Evolutionary conservation across 108 stramenopile genomes (phyloP).

Genomic region (Nitzschia sp.): DNA sequence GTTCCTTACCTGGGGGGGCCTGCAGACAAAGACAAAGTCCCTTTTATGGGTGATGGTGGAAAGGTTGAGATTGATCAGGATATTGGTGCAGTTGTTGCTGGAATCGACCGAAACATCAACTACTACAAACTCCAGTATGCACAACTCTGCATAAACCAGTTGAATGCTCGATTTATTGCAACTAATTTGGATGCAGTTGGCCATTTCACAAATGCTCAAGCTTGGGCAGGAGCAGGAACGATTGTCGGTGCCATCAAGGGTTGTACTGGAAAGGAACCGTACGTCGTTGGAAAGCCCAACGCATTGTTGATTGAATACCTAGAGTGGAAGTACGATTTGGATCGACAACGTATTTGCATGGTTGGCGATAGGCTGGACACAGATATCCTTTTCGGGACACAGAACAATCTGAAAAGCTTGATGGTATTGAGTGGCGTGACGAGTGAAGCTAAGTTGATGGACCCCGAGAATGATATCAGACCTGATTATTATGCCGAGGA

Average conservation of each 20-base stretch:
- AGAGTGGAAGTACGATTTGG: conserved; percentile 78
- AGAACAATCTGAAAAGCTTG: conserved; percentile 93
- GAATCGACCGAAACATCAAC: conserved; percentile 94
- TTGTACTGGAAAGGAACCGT: conserved; percentile 96
- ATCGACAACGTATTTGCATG: conserved; percentile 88
- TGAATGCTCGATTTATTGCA: conserved; percentile 94
- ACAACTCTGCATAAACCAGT: conserved; percentile 95
- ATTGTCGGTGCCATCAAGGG: conserved; percentile 91
- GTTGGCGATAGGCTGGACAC: conserved; percentile 99
- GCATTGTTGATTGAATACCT: conserved; percentile 98
- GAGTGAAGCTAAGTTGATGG: conserved; percentile 87
- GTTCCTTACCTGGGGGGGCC: conserved; percentile 95
- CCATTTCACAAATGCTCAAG: conserved; percentile 97
- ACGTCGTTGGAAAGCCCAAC: conserved; percentile 94
- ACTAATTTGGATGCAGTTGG: conserved; percentile 98
- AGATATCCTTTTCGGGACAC: conserved; percentile 94
- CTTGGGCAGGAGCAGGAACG: conserved; percentile 97
- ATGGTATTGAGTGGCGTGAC: conserved; percentile 96
- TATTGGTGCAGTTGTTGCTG: conserved; percentile 92
- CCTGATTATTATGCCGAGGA: conserved; percentile 96
- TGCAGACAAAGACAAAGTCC: conserved; percentile 75
- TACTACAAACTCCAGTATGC: conserved; percentile 99
- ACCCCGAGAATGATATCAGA: conserved; percentile 85
- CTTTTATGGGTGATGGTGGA: conserved; percentile 90
- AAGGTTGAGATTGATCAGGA: conserved; percentile 83